Percentiles rank a stretch among this genome's conserved stretches.
Evolutionary conservation across 2,329 filamentous ascomycete species (phyloP).

Genomic region (Knoxdaviesia capensis): DNA sequence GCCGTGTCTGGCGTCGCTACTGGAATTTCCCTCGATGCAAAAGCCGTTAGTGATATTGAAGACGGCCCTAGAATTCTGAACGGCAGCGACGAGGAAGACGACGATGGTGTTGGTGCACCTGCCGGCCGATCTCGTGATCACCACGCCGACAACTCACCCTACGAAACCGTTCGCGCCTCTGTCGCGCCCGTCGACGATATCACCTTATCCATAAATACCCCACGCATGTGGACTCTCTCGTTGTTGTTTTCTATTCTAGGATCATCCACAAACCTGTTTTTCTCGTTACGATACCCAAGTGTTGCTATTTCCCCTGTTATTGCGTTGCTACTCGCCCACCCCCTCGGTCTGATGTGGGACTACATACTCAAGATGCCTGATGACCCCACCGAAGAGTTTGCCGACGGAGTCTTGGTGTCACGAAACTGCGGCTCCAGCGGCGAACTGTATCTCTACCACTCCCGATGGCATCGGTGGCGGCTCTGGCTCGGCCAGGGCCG

Average conservation of each 20-base stretch:
- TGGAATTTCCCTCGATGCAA: not conserved
- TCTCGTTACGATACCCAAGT: constrained; percentile 76
- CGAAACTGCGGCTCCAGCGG: constrained; percentile 4
- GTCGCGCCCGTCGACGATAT: constrained; percentile 59
- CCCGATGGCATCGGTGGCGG: constrained; percentile 23
- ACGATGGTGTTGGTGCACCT: constrained; percentile 15
- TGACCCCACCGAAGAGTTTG: constrained; percentile 26
- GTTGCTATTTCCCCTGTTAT: constrained; percentile 81
- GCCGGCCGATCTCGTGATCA: constrained; percentile 21
- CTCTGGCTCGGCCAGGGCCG: constrained; percentile 60
- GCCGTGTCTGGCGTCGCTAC: no score
- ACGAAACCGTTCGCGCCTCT: constrained; percentile 62
- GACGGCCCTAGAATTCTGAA: constrained; percentile 5
- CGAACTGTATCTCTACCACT: not conserved
- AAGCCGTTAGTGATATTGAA: constrained; percentile 1
- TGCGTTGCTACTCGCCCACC: constrained; percentile 66
- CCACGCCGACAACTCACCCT: constrained; percentile 50
- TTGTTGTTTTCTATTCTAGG: constrained; percentile 62
- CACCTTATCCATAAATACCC: constrained; percentile 65
- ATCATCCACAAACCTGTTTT: constrained; percentile 72
- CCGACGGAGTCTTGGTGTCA: constrained; percentile 22
- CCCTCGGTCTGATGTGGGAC: constrained; percentile 66
- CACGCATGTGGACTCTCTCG: constrained; percentile 73
- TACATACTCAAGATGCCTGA: constrained; percentile 42
- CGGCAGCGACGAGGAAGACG: constrained; percentile 13